phyloP scores from a whole-genome alignment of 2,329 filamentous ascomycete genomes.

The Nemania diffusa region DNA sequence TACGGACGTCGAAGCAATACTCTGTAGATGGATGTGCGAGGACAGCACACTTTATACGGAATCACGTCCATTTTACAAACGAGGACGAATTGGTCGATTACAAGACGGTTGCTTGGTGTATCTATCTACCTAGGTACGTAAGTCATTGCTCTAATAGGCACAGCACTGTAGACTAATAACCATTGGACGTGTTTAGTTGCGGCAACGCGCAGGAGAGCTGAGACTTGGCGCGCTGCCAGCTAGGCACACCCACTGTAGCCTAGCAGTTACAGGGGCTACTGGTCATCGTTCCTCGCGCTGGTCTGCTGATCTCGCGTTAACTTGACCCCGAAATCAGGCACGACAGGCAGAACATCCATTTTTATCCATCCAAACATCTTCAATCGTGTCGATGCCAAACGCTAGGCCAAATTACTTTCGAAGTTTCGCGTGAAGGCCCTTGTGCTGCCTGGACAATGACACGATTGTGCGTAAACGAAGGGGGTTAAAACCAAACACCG shows the following conservation, averaged over 20 bases:
- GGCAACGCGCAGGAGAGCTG: conserved; percentile 4
- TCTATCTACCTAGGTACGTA: too few relatives aligned
- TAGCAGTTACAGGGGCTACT: conserved; percentile 18
- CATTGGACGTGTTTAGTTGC: background rate
- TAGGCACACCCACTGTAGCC: conserved; percentile 35
- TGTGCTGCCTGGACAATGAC: conserved; percentile 17
- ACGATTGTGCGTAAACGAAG: background rate
- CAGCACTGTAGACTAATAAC: background rate
- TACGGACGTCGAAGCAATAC: conserved; percentile 6
- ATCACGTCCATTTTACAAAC: background rate
- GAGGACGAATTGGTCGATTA: background rate
- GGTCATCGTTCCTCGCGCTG: conserved; percentile 14
- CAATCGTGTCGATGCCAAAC: too few relatives aligned
- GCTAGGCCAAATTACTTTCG: background rate
- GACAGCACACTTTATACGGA: conserved; percentile 20
- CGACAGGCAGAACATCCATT: conserved; percentile 32
- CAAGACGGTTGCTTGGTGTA: background rate
- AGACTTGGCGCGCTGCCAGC: background rate
- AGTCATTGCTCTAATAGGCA: background rate
- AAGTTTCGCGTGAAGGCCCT: background rate
- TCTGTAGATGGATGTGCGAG: background rate
- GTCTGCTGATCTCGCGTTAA: conserved; percentile 28
- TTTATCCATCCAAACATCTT: conserved; percentile 3
- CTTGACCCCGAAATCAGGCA: conserved; percentile 12
- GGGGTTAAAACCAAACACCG: background rate